Percentiles rank a stretch among this genome's conserved stretches.
Evolutionary conservation across 495 filamentous ascomycete species (phyloP).

Genomic region (Penicillium salamii): DNA sequence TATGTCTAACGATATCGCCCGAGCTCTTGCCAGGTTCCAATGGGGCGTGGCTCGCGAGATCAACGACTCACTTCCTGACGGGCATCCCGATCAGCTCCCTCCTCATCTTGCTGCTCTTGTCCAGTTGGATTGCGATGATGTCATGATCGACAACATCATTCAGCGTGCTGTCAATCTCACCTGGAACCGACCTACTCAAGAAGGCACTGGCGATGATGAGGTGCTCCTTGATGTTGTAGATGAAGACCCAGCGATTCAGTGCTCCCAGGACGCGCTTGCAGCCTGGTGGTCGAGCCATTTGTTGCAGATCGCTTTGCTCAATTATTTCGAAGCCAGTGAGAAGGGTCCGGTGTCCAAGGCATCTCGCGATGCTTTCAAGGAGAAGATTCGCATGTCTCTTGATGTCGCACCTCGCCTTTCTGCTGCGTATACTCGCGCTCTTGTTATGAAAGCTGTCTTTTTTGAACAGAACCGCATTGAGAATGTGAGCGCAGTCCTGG

Average conservation of each 20-base stretch:
- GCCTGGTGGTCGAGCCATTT: slow-evolving; percentile 83
- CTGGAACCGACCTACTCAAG: slow-evolving; percentile 75
- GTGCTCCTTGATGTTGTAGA: slow-evolving; percentile 81
- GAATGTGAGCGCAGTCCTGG: slow-evolving; percentile 49
- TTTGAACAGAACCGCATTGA: slow-evolving; percentile 40
- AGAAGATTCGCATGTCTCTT: slow-evolving; percentile 65
- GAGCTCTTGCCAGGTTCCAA: slow-evolving; percentile 65
- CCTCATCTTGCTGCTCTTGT: slow-evolving; percentile 72
- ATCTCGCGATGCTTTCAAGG: slow-evolving; percentile 45
- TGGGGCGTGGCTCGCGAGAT: slow-evolving; percentile 77
- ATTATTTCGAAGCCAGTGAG: slow-evolving; percentile 53
- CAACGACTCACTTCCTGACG: slow-evolving; percentile 56
- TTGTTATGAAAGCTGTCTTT: slow-evolving; percentile 62
- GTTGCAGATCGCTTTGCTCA: slow-evolving; percentile 67
- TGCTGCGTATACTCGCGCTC: slow-evolving; percentile 69
- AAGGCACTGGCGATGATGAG: slow-evolving; percentile 57
- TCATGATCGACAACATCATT: slow-evolving; percentile 71
- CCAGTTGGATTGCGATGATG: slow-evolving; percentile 72
- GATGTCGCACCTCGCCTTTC: slow-evolving; percentile 77
- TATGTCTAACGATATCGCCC: slow-evolving; percentile 61
- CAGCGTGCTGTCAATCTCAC: slow-evolving; percentile 89
- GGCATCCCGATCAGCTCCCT: slow-evolving; percentile 64
- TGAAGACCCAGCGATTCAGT: slow-evolving; percentile 81
- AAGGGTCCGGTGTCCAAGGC: slow-evolving; percentile 37
- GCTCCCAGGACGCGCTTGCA: slow-evolving; percentile 83